Percentiles rank a stretch among this genome's conserved stretches.
phyloP scores from a whole-genome alignment of 2,329 filamentous ascomycete genomes.

The Juglanconis sp. region DNA sequence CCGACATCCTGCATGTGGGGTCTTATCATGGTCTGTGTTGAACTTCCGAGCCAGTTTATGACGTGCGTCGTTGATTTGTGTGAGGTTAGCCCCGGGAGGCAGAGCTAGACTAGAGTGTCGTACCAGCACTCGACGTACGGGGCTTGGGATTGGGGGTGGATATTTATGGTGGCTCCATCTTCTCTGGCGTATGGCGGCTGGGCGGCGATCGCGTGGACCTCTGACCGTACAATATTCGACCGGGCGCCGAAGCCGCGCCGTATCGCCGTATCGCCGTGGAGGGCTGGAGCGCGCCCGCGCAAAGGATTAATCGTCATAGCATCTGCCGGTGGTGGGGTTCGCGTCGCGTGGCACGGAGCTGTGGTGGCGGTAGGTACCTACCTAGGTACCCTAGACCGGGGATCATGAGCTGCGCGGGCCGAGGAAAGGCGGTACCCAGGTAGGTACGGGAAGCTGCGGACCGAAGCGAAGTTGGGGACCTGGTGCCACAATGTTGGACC shows the following conservation, averaged over 20 bases:
- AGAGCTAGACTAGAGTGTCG: background rate
- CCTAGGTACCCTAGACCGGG: too few species aligned
- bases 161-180: background rate
- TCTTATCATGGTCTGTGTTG: background rate
- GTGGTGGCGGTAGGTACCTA: too few species aligned
- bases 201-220: background rate
- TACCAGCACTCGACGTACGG: background rate
- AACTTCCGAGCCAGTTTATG: background rate
- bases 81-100: background rate
- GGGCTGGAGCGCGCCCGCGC: background rate
- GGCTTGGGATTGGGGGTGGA: background rate
- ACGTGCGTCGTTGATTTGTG: background rate
- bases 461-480: too few species aligned
- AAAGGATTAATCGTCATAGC: background rate
- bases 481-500: too few species aligned
- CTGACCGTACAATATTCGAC: background rate
- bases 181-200: background rate
- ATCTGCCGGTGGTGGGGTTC: too few species aligned
- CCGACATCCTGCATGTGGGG: background rate
- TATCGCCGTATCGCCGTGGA: background rate
- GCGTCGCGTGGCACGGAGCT: too few species aligned
- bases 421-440: too few species aligned
- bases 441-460: too few species aligned
- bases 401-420: too few species aligned
- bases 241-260: background rate